These are phyloP conservation scores for Cryptococcus sp. DNA, from an alignment of 1,284 basidiomycete species.

Conservation along the genomic window DNA sequence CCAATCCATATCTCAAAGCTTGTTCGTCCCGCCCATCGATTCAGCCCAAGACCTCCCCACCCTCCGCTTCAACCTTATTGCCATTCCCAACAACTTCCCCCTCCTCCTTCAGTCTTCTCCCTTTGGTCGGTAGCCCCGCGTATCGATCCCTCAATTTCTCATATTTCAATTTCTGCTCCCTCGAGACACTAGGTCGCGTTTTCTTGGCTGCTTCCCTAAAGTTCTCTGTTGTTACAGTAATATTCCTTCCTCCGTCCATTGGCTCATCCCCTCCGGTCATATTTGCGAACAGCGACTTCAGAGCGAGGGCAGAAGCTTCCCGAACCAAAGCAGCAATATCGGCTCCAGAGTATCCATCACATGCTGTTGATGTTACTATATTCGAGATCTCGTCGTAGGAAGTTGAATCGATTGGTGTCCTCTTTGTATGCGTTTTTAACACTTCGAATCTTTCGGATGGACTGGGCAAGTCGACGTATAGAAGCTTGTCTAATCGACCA, in stretches of 20 bases:
- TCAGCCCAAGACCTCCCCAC: neutral
- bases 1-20: neutral
- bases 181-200: constrained; percentile 80
- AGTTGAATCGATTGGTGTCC: constrained; percentile 63
- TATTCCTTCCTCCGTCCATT: constrained; percentile 6
- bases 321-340: constrained; percentile 81
- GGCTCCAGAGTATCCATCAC: constrained; percentile 85
- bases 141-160: constrained; percentile 73
- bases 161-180: constrained; percentile 75
- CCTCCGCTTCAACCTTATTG: neutral
- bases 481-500: constrained; percentile 88
- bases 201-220: constrained; percentile 74
- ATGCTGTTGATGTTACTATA: constrained; percentile 51
- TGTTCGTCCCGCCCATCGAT: neutral
- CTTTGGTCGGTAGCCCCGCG: constrained; percentile 57
- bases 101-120: constrained; percentile 34
- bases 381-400: constrained; percentile 37
- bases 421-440: constrained; percentile 63
- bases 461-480: constrained; percentile 89
- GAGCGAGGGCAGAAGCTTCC: constrained; percentile 82
- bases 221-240: constrained; percentile 58
- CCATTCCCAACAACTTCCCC: constrained; percentile 12
- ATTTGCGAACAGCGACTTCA: constrained; percentile 65
- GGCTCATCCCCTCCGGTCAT: constrained; percentile 49
- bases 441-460: constrained; percentile 80